phyloP scores from a whole-genome alignment of 345 rosid species.

The Acer yangbiense region DNA sequence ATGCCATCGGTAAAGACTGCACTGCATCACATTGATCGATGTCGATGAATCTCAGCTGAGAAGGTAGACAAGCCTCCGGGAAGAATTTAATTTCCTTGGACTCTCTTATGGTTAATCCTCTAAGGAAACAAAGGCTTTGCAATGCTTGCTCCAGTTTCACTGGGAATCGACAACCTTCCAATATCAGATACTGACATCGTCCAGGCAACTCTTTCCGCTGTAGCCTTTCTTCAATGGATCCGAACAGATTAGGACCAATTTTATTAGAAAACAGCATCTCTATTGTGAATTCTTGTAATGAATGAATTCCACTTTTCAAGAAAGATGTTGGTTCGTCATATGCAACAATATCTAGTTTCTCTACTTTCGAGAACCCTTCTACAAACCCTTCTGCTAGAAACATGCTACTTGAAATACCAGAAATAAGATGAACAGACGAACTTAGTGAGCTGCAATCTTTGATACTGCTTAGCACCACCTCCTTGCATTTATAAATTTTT shows the following conservation, averaged over 20 bases:
- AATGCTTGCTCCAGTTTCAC: neutral
- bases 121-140: slow-evolving; percentile 9
- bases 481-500: slow-evolving; percentile 9
- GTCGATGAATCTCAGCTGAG: neutral
- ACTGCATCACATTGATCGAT: neutral
- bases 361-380: neutral
- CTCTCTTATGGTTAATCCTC: neutral
- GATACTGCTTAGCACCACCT: neutral
- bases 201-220: neutral
- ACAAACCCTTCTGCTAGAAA: neutral
- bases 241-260: fast-evolving
- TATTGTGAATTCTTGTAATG: too few species aligned
- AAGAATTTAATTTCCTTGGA: neutral
- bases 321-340: neutral
- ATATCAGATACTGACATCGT: neutral
- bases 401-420: neutral
- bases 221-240: neutral
- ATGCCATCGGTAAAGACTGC: neutral
- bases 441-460: neutral
- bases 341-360: neutral
- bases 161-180: neutral
- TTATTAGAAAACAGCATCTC: too few species aligned
- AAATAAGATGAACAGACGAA: neutral
- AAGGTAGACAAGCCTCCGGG: slow-evolving; percentile 7
- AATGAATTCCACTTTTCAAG: neutral